These are phyloP conservation scores for Malassezia pachydermatis DNA, from an alignment of 1,284 basidiomycete species.

Conservation along the genomic window DNA sequence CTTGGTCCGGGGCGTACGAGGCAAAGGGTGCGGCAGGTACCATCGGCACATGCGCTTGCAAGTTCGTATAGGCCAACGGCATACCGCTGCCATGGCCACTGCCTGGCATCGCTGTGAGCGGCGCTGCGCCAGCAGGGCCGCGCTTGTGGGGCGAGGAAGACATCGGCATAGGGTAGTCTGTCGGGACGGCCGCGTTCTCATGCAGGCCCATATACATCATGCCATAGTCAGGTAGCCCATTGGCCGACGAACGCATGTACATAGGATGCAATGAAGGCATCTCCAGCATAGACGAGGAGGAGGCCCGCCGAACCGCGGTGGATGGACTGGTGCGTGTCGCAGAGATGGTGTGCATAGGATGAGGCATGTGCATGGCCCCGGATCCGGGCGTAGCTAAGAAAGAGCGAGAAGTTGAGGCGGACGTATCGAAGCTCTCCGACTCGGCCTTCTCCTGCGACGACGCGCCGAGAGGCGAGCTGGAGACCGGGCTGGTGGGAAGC, in stretches of 20 bases:
- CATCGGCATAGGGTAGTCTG: background rate
- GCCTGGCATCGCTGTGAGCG: background rate
- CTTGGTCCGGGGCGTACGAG: background rate
- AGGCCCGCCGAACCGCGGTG: constrained; percentile 17
- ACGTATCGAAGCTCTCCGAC: constrained; percentile 14
- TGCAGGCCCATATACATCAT: constrained; percentile 10
- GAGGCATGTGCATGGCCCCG: too few relatives aligned
- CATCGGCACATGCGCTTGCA: background rate
- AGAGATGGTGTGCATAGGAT: too few relatives aligned
- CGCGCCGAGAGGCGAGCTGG: constrained; percentile 1
- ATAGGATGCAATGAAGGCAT: background rate
- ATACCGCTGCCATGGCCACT: background rate
- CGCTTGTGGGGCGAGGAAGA: constrained; percentile 3
- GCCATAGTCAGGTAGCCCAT: constrained; percentile 1
- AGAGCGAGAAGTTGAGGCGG: constrained; percentile 17
- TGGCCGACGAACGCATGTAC: background rate
- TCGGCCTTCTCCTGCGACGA: constrained; percentile 5
- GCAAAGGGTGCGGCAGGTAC: background rate
- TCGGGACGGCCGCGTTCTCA: background rate
- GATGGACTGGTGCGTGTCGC: background rate
- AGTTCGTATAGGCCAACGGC: background rate
- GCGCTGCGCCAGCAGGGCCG: background rate
- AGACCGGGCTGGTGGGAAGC: background rate
- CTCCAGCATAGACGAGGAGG: constrained; percentile 23
- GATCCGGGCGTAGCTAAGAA: constrained; percentile 25